Percentiles rank a stretch among this genome's conserved stretches.
Evolutionary conservation across 2,329 filamentous ascomycete species (phyloP).

Genomic region (Ophiostoma montium): DNA sequence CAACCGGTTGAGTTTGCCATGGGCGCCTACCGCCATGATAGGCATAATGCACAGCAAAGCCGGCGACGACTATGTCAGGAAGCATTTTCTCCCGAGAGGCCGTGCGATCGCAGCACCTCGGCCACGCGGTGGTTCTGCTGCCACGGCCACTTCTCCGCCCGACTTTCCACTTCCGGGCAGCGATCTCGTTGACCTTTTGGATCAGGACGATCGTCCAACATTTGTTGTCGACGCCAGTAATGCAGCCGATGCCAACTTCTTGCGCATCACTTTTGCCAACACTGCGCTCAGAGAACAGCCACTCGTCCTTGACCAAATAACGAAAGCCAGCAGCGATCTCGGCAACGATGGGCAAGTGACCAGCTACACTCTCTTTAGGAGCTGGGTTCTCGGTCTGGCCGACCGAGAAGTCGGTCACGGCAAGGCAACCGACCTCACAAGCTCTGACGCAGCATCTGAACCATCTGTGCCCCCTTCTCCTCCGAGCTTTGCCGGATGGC

Average conservation of each 20-base stretch:
- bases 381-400: conserved; percentile 41
- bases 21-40: conserved; percentile 31
- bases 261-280: conserved; percentile 57
- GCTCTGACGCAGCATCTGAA: not conserved
- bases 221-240: conserved; percentile 59
- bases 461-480: not conserved
- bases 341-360: not conserved
- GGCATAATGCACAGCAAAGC: conserved; percentile 26
- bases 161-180: conserved; percentile 47
- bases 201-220: conserved; percentile 62
- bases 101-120: conserved; percentile 26
- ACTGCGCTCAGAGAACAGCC: conserved; percentile 44
- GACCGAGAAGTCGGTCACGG: too few relatives aligned
- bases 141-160: conserved; percentile 18
- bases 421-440: not conserved
- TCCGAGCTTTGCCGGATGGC: conserved; percentile 41
- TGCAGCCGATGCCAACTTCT: conserved; percentile 36
- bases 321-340: not conserved
- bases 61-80: conserved; percentile 31
- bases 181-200: conserved; percentile 57
- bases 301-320: conserved; percentile 40
- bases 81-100: conserved; percentile 39
- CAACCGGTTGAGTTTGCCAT: not conserved
- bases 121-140: not conserved
- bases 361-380: conserved; percentile 39